Base-by-base conservation (phyloP, 163 green algal genomes). In the Scenedesmus sp. region DNA sequence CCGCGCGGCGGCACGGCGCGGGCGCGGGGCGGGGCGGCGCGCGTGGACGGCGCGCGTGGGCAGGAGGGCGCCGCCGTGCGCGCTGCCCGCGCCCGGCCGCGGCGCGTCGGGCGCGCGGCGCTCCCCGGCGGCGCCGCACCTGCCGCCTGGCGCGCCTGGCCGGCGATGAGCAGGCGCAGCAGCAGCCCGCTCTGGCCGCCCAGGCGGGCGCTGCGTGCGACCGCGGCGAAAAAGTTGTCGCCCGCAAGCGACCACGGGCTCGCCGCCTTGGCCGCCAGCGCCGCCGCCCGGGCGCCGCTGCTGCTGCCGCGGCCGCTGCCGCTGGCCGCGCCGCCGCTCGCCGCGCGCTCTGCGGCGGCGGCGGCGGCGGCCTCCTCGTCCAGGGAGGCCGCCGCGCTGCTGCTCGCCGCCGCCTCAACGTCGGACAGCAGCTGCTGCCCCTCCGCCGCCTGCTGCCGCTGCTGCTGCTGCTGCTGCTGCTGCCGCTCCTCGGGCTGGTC, bases 181-280 rank as follows among this genome's bases (percentile, higher is more conserved):
- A 95, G 50, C 60, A 97, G 80, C 17, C 82, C 91, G 47, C 79
- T 78, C 65, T 87, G 74, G 1, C 93, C 93, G 2, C 93, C 93
- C 51, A 97, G 86, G 26, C 78, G 63, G 50, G 93, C 42, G 31
- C 73, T 90, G 42, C 93, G 86, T 17, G 77, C 47, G 50, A 95
- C 70, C 0, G 92, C 78, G 15, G 54, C 45, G 42, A 87, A 11
- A 34, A 96, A 88, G 54, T 73, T 86, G 9, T 51, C 57, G 33
- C 86, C 91, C n/a, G 69, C 87, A 44, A 90, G 47, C 29, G 70
- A 69, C n/a, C 86, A 53, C 14, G 60, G 13, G 54, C 74, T 2
- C 28, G n/a, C 22, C 62, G 39, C n/a, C n/a, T n/a, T n/a, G n/a
- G n/a, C n/a, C n/a, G n/a, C n/a, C n/a, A n/a, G n/a, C n/a, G n/a